Conservation (phyloP, 345 rosid genomes). For the Hevea brasiliensis region DNA sequence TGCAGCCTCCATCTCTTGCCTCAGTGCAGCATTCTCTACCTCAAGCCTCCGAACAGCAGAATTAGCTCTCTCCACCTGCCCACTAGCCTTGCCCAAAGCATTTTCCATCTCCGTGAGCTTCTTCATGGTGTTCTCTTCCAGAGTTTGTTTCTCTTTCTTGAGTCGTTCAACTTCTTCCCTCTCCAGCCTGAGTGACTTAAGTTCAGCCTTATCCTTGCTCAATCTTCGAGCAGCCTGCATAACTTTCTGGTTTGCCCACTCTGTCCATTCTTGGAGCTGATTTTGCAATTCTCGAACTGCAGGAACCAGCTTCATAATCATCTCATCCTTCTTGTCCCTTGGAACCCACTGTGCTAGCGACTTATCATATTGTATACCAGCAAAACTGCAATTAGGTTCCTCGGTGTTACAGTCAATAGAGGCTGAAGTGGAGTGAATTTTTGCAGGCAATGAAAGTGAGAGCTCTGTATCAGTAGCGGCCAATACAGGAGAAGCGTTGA, state of each 20-base stretch:
- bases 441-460: constrained; percentile 55
- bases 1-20: constrained; percentile 73
- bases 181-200: constrained; percentile 79
- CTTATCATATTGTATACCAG: constrained; percentile 48
- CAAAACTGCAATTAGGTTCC: constrained; percentile 30
- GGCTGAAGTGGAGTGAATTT: constrained; percentile 39
- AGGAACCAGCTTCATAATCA: constrained; percentile 54
- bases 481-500: constrained; percentile 31
- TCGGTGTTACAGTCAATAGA: constrained; percentile 40
- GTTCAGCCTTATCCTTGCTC: constrained; percentile 76
- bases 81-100: constrained; percentile 73
- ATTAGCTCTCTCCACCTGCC: constrained; percentile 75
- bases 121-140: constrained; percentile 79
- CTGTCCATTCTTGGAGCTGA: constrained; percentile 88
- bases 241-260: constrained; percentile 96
- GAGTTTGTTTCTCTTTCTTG: constrained; percentile 73
- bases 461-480: constrained; percentile 56
- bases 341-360: constrained; percentile 45
- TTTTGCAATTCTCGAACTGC: constrained; percentile 51
- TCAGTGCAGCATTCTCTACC: constrained; percentile 62
- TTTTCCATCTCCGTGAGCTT: constrained; percentile 85
- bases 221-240: constrained; percentile 94
- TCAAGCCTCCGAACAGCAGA: constrained; percentile 73
- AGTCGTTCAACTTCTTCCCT: constrained; percentile 82
- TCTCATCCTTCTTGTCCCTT: constrained; percentile 56